Base-by-base conservation (phyloP, 164 flowering plant genomes). In the Piper longum region DNA sequence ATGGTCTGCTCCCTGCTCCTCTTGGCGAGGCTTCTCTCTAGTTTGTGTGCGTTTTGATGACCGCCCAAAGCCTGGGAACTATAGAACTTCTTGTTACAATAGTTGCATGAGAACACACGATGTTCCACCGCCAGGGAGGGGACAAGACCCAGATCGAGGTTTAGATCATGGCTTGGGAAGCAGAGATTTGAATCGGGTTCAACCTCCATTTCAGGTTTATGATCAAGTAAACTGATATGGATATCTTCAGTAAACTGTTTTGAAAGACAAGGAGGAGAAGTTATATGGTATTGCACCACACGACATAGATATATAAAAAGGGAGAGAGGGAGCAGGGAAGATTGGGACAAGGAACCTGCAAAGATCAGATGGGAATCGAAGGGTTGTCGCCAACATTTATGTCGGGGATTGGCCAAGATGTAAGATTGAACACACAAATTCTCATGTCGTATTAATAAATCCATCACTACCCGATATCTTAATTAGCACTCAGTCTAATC, bases 1-100 rank as follows among this genome's bases (percentile, higher is more conserved):
- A 82, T 71, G 43, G 66, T 69, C 43, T 82, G 54, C 67, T 88
- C 90, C 17, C 85, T 54, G 66, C 86, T 77, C 41, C 78, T 82
- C 77, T 89, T 89, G 56, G 91, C 93, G 16, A 86, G 56, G 56
- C 85, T 83, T 2, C 96, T 67, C 66, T 89, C 96, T 0, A 85
- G 79, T 71, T 87, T 89, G 73, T 89, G 96, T 11, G 96, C 96
- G 59, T 89, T 89, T 60, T 89, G 96, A 78, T 89, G 96, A 6
- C 96, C 96, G 39, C 96, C 96, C 0, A 89, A 80, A 1, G 96
- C 96, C 72, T 87, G 96, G 5, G 96, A 87, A 65, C 89, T 89
- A 59, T 81, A 80, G 67, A 89, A 89, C 73, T 87, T 86, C 56
- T 87, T 85, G 57, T 79, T 79, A 70, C 96, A 89, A 43, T 79